Evolutionary conservation across 2,329 filamentous ascomycete species (phyloP), one percentile per base, ranked within the genome.

Genomic region (Colletotrichum tropicicola): DNA sequence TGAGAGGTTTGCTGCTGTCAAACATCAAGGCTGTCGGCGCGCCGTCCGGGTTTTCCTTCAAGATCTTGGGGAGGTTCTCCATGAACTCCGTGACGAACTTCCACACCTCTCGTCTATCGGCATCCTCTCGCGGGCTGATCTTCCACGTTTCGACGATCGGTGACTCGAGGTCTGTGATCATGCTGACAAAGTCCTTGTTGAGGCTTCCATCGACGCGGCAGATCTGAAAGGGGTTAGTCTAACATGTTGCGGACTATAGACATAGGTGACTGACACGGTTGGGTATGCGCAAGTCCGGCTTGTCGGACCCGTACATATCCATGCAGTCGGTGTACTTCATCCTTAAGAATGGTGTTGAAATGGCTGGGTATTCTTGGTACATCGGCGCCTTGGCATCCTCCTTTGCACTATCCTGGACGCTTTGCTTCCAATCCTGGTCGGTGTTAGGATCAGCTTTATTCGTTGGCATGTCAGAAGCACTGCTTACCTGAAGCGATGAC

Each of bases 231-330:
- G 17, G 12, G 59, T 73, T 17, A 70, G 66, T 12, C 10, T 15
- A 28, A 32, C 13, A 59, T 37, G 1, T 32, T 49, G 17, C 13
- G 15, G n/a, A 13, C 39, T 10, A 12, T 10, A 8, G 32, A 8
- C n/a, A 1, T 1, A 7, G 43, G 6, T 12, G 5, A 74, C 82
- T 55, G 75, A 92, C 90, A 72, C 87, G 79, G 25, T 89, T 89
- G 1, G 87, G 86, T 37, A 94, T 91, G 17, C 96, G 88, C 9
- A 95, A 80, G 73, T 99, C 96, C 4, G 96, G 96, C 77, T 99
- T 99, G 77, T 99, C 96, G 5, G 89, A 92, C 10, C 96, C 96
- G 72, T 94, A 97, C 3, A 79, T 82, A 1, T 85, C 80, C 90
- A 99, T 98, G 17, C 91, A 91, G 39, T 92, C 83, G 30, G 91